A percentile compares a stretch with the other conserved stretches of the same genome.
Evolutionary conservation across 768 basidiomycete genomes (phyloP).

Genomic region (Pulveroboletus frians): DNA sequence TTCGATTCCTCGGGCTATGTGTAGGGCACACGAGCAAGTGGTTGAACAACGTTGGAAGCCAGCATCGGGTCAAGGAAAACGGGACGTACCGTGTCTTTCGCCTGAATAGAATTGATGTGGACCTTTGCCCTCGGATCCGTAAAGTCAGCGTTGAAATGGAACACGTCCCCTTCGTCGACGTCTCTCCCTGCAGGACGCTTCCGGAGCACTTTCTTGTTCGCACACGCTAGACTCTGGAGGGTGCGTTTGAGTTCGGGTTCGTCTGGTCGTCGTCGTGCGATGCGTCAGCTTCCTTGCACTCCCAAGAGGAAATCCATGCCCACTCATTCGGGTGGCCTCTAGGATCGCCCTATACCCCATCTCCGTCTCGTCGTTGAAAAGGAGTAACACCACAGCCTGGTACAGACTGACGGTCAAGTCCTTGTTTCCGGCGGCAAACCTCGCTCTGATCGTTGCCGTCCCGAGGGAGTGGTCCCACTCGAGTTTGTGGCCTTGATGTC

Average conservation of each 20-base stretch:
- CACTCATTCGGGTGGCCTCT: conserved; percentile 67
- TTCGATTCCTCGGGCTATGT: conserved; percentile 72
- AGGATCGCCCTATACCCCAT: conserved; percentile 64
- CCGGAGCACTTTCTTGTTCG: conserved; percentile 79
- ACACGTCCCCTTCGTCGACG: conserved; percentile 69
- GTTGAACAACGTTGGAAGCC: no score
- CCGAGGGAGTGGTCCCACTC: conserved; percentile 87
- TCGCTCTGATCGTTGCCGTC: conserved; percentile 67
- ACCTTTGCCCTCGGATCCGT: conserved; percentile 72
- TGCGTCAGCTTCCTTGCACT: neutral
- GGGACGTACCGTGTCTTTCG: conserved; percentile 77
- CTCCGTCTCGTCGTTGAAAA: conserved; percentile 71
- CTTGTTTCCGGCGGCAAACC: conserved; percentile 66
- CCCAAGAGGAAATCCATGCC: conserved; percentile 20
- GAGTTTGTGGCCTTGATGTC: conserved; percentile 71
- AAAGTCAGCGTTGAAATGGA: conserved; percentile 80
- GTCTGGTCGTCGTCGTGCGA: conserved; percentile 38
- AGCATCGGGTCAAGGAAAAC: neutral
- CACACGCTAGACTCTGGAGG: conserved; percentile 88
- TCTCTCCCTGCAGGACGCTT: conserved; percentile 79
- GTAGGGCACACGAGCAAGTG: neutral
- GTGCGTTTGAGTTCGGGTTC: conserved; percentile 72
- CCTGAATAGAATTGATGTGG: conserved; percentile 94
- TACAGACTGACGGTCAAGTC: conserved; percentile 89
- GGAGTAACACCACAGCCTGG: conserved; percentile 79